Conservation (phyloP, 441 rosid species). For the Corymbia citriodora region DNA sequence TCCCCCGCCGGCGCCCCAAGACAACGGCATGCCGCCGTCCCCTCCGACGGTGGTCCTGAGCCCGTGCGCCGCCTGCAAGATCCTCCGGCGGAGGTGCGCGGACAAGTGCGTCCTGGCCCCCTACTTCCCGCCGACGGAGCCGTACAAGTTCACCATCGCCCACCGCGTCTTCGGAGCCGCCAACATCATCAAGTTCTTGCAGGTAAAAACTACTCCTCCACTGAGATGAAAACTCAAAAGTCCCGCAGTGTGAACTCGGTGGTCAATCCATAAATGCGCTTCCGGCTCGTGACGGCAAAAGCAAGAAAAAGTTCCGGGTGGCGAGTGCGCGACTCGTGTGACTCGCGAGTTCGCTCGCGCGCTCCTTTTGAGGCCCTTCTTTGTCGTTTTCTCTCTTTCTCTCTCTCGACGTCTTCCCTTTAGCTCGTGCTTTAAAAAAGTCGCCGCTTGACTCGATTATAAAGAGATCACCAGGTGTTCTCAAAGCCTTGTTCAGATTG, state of each 20-base stretch:
- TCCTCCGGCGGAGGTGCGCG: constrained; percentile 59
- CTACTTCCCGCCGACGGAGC: constrained; percentile 67
- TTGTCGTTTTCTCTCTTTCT: neutral
- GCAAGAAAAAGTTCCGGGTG: no score
- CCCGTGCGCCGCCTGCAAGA: constrained; percentile 79
- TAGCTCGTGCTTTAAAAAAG: neutral
- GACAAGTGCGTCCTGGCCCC: constrained; percentile 65
- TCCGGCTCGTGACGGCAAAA: no score
- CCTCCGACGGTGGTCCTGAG: constrained; percentile 26
- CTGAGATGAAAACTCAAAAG: neutral
- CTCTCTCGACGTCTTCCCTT: neutral
- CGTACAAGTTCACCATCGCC: constrained; percentile 61
- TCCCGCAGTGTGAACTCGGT: neutral
- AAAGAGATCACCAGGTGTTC: neutral
- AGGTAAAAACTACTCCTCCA: constrained; percentile 22
- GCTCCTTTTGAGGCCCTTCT: neutral
- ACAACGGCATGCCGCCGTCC: neutral
- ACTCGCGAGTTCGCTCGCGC: neutral
- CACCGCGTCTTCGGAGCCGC: constrained; percentile 68
- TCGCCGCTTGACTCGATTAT: neutral
- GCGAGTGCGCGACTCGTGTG: neutral
- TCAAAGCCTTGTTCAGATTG: neutral
- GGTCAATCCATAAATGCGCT: neutral
- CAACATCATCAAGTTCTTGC: constrained; percentile 66
- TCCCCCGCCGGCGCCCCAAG: neutral